Conservation (phyloP, 208 protist genomes). For the Leptomonas pyrrhocoris region DNA sequence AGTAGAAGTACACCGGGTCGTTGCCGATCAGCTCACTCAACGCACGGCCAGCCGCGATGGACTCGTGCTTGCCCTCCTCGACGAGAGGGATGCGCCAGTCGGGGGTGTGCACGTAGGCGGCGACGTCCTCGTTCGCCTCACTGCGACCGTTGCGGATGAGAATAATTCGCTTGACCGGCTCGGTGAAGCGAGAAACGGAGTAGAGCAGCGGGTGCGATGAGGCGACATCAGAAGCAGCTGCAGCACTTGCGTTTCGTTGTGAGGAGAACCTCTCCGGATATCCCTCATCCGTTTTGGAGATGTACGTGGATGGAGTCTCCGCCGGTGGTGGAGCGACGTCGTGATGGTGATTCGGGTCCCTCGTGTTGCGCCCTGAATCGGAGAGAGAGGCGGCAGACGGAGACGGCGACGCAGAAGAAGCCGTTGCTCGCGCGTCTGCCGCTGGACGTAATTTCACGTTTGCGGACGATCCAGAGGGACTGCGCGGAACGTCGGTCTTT, state of each 20-base stretch:
- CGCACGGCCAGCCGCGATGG: constrained; percentile 58
- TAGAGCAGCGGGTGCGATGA: constrained; percentile 27
- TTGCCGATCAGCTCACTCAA: constrained; percentile 77
- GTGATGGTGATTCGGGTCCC: no score
- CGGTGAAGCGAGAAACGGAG: constrained; percentile 43
- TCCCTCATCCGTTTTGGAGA: background rate
- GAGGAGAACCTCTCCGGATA: background rate
- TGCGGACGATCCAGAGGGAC: no score
- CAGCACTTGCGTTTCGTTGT: background rate
- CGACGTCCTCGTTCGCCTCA: constrained; percentile 75
- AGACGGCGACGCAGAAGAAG: no score
- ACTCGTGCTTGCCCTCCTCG: constrained; percentile 70
- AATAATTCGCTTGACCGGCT: constrained; percentile 91
- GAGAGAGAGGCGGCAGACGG: no score
- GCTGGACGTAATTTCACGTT: no score
- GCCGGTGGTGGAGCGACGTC: no score
- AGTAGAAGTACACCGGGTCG: constrained; percentile 89
- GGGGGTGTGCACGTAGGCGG: constrained; percentile 67
- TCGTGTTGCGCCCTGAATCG: no score
- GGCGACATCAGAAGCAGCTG: background rate
- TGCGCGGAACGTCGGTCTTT: no score
- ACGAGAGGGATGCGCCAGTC: constrained; percentile 92
- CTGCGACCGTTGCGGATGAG: constrained; percentile 84
- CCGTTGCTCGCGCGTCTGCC: no score
- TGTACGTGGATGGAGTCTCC: no score